A percentile compares a stretch with the other conserved stretches of the same genome.
Evolutionary conservation across 495 filamentous ascomycete species (phyloP).

Genomic region (Hyaloscypha bicolor): DNA sequence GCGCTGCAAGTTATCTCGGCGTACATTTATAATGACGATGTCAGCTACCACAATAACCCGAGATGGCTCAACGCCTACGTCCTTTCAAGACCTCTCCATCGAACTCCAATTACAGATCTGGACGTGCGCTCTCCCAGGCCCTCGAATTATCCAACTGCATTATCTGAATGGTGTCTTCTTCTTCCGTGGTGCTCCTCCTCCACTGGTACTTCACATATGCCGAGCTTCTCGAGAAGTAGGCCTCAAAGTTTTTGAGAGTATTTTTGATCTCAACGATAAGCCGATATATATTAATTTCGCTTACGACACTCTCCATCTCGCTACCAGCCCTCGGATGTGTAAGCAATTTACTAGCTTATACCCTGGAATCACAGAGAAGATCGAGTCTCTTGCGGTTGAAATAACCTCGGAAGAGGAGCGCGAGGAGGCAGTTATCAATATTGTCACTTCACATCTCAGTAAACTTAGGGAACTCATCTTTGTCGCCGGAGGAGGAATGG

Average conservation of each 20-base stretch:
- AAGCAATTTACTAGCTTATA: slow-evolving; percentile 3
- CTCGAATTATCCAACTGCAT: slow-evolving; percentile 12
- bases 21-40: slow-evolving; percentile 13
- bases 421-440: slow-evolving; percentile 3
- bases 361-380: slow-evolving; percentile 15
- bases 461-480: slow-evolving; percentile 14
- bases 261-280: slow-evolving; percentile 1
- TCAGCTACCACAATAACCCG: slow-evolving; percentile 6
- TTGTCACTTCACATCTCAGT: not conserved
- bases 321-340: slow-evolving; percentile 5
- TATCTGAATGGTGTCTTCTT: slow-evolving; percentile 10
- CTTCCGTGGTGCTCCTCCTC: slow-evolving; percentile 8
- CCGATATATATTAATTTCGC: slow-evolving; percentile 15
- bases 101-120: slow-evolving; percentile 14
- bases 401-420: slow-evolving; percentile 8
- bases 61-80: slow-evolving; percentile 10
- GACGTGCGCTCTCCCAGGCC: no score
- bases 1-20: not conserved
- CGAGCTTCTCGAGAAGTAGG: slow-evolving; percentile 7
- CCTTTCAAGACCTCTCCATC: slow-evolving; percentile 1
- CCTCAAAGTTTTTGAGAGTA: not conserved
- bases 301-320: slow-evolving; percentile 15
- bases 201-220: slow-evolving; percentile 5
- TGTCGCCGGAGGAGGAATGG: not conserved
- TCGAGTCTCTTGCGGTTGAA: slow-evolving; percentile 18